Conservation (phyloP, 2,329 filamentous ascomycete genomes). For the Curvularia sp. region DNA sequence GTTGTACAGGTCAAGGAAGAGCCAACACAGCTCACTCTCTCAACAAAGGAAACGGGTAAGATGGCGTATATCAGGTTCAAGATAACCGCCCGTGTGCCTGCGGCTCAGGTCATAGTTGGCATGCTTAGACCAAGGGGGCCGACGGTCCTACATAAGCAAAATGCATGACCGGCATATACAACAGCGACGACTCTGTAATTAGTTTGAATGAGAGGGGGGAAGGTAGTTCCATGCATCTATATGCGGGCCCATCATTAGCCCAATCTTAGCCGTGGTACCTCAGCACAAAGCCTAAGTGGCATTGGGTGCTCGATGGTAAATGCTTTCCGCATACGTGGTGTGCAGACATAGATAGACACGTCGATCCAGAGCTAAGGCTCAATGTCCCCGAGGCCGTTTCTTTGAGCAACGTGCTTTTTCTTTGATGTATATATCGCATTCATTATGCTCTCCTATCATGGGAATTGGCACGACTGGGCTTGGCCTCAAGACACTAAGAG, state of each 20-base stretch:
- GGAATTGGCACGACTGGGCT: background rate
- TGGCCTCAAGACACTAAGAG: background rate
- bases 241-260: slow-evolving; percentile 14
- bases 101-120: slow-evolving; percentile 26
- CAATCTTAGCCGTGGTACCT: slow-evolving; percentile 15
- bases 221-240: slow-evolving; percentile 12
- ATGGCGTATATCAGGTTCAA: slow-evolving; percentile 32
- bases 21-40: slow-evolving; percentile 15
- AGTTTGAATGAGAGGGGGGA: slow-evolving; percentile 26
- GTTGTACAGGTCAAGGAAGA: slow-evolving; percentile 13
- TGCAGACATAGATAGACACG: slow-evolving; percentile 6
- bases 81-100: slow-evolving; percentile 16
- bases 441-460: slow-evolving; percentile 12
- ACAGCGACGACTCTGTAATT: slow-evolving; percentile 19
- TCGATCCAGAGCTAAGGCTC: slow-evolving; percentile 3
- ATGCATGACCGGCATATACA: slow-evolving; percentile 33
- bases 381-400: slow-evolving; percentile 4
- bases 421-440: slow-evolving; percentile 6
- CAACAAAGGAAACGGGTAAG: slow-evolving; percentile 8
- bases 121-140: slow-evolving; percentile 24
- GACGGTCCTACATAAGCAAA: slow-evolving; percentile 26
- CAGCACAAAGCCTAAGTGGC: slow-evolving; percentile 17
- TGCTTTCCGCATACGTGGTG: slow-evolving; percentile 7
- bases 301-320: slow-evolving; percentile 24
- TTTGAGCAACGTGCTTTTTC: slow-evolving; percentile 1